Conservation (phyloP, 768 basidiomycete species). For the Hemileccinum rubropunctum region DNA sequence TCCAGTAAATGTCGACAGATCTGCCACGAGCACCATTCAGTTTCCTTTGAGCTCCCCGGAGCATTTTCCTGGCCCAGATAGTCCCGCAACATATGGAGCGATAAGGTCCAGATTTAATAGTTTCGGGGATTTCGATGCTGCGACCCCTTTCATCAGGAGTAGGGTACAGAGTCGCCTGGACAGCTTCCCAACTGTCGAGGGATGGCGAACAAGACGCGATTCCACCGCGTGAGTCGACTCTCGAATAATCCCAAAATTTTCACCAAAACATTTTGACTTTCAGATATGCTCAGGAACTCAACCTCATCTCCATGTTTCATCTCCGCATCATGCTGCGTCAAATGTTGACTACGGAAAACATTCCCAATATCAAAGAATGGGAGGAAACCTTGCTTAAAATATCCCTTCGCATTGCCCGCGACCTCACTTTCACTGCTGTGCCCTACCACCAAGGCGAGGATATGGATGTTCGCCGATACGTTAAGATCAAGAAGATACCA, state of each 20-base stretch:
- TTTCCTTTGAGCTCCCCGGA: constrained; percentile 82
- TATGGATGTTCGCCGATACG: constrained; percentile 92
- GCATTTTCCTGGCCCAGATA: constrained; percentile 47
- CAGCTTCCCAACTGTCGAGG: constrained; percentile 52
- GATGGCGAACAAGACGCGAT: constrained; percentile 85
- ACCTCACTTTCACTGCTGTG: constrained; percentile 71
- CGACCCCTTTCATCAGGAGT: constrained; percentile 81
- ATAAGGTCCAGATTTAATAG: constrained; percentile 66
- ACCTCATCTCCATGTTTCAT: constrained; percentile 84
- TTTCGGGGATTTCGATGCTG: constrained; percentile 67
- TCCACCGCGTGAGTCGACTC: constrained; percentile 74
- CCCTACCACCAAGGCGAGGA: constrained; percentile 82
- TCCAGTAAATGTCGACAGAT: constrained; percentile 48
- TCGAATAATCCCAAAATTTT: background rate
- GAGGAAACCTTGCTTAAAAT: constrained; percentile 79
- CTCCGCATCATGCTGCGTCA: constrained; percentile 89
- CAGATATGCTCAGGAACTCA: constrained; percentile 83
- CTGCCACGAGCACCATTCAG: constrained; percentile 66
- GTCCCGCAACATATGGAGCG: constrained; percentile 48
- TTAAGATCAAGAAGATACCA: constrained; percentile 98
- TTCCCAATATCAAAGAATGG: constrained; percentile 87
- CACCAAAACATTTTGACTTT: background rate
- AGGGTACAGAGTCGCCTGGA: constrained; percentile 80
- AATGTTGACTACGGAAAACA: constrained; percentile 77
- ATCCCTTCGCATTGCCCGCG: constrained; percentile 81